A percentile compares a stretch with the other conserved stretches of the same genome.
These are phyloP conservation scores for Metschnikowia chrysomelidarum DNA, from an alignment of 805 yeast genomes.

Conservation along the genomic window DNA sequence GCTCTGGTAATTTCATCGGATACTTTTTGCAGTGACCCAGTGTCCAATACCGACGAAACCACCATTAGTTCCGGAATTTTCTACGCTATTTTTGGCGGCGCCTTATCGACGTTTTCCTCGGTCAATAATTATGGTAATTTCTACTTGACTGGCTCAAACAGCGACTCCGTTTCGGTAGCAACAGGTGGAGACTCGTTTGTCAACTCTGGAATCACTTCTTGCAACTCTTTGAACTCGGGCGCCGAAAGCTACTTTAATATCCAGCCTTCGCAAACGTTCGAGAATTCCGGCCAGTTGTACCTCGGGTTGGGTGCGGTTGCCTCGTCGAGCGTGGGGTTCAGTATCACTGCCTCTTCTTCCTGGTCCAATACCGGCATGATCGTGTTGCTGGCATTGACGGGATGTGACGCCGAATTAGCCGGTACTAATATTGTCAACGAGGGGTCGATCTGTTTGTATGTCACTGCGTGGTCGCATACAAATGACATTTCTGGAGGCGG, in stretches of 20 bases:
- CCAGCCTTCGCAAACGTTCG: slow-evolving; percentile 15
- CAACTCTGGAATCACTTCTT: slow-evolving; percentile 22
- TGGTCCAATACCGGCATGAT: slow-evolving; percentile 12
- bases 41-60: too few relatives aligned
- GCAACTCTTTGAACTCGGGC: slow-evolving; percentile 20
- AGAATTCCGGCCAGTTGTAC: slow-evolving; percentile 25
- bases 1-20: too few relatives aligned
- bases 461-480: slow-evolving; percentile 22
- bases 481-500: slow-evolving; percentile 25
- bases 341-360: neutral
- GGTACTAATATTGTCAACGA: slow-evolving; percentile 14
- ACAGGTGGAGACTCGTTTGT: slow-evolving; percentile 4
- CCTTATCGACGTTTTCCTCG: slow-evolving; percentile 1
- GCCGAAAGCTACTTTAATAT: slow-evolving; percentile 21
- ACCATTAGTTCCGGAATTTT: too few relatives aligned
- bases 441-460: slow-evolving; percentile 28
- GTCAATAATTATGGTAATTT: slow-evolving; percentile 11
- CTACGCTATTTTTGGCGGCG: slow-evolving; percentile 12
- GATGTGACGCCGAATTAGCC: too few relatives aligned
- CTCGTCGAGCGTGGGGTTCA: slow-evolving; percentile 14
- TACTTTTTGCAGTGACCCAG: too few relatives aligned
- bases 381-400: slow-evolving; percentile 10
- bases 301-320: slow-evolving; percentile 17
- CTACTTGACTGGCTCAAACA: slow-evolving; percentile 9
- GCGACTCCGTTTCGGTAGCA: slow-evolving; percentile 1